Evolutionary conservation across 2,329 filamentous ascomycete genomes (phyloP).

Genomic region (Pochonia chlamydosporia): DNA sequence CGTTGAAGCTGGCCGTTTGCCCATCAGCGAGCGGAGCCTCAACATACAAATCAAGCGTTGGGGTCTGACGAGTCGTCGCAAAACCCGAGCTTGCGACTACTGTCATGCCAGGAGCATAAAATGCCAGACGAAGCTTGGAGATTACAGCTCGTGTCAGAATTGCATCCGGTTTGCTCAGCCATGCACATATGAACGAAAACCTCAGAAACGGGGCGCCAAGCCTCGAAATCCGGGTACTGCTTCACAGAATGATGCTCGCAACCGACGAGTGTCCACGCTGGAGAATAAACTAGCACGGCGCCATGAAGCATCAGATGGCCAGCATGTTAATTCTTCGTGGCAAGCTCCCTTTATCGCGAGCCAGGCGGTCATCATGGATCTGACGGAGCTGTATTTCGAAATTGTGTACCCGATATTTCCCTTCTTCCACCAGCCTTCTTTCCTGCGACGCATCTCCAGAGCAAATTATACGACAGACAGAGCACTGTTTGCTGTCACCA

Average conservation of each 20-base stretch:
- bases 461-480: constrained; percentile 36
- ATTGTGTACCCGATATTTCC: constrained; percentile 49
- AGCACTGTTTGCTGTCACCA: constrained; percentile 41
- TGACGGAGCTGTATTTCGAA: constrained; percentile 46
- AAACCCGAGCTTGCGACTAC: constrained; percentile 30
- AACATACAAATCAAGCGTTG: too few species aligned
- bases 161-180: constrained; percentile 41
- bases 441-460: constrained; percentile 31
- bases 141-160: constrained; percentile 37
- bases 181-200: constrained; percentile 40
- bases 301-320: not conserved
- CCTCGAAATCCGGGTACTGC: too few species aligned
- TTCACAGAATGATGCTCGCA: too few species aligned
- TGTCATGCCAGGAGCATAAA: constrained; percentile 32
- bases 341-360: constrained; percentile 1
- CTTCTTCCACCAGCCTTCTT: constrained; percentile 42
- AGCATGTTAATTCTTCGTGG: not conserved
- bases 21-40: too few species aligned
- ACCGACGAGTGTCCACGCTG: not conserved
- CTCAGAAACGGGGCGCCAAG: constrained; percentile 27
- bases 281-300: constrained; percentile 13
- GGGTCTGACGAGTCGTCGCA: too few species aligned
- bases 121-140: constrained; percentile 24
- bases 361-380: constrained; percentile 25
- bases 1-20: too few species aligned